These are phyloP conservation scores for Hypericum perforatum DNA, from an alignment of 345 rosid species.

Conservation along the genomic window DNA sequence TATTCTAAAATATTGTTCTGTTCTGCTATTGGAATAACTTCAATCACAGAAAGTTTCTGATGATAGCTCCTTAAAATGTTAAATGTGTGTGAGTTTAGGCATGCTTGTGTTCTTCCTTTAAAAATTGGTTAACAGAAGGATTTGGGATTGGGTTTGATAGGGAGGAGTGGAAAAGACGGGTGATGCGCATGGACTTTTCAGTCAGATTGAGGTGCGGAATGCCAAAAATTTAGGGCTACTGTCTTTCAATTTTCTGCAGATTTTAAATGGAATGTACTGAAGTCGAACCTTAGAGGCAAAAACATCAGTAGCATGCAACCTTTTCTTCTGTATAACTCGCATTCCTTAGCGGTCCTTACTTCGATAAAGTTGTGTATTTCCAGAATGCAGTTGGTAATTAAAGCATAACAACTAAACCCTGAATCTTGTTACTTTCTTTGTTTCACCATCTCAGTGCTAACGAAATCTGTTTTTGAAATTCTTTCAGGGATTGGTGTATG, in stretches of 20 bases:
- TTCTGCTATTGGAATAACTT: constrained; percentile 15
- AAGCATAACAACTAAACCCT: too few relatives aligned
- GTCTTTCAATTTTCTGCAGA: constrained; percentile 22
- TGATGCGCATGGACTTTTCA: constrained; percentile 63
- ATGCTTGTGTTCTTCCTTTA: constrained; percentile 11
- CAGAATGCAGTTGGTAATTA: too few relatives aligned
- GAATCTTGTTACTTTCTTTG: too few relatives aligned
- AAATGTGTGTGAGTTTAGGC: constrained; percentile 6
- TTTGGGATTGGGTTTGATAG: constrained; percentile 61
- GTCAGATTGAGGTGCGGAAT: constrained; percentile 62
- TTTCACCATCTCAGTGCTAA: too few relatives aligned
- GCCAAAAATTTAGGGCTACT: constrained; percentile 63
- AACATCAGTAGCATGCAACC: too few relatives aligned
- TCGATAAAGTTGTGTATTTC: too few relatives aligned
- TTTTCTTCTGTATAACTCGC: too few relatives aligned
- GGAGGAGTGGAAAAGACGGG: constrained; percentile 84
- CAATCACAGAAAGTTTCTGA: constrained; percentile 1
- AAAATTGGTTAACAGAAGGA: constrained; percentile 32
- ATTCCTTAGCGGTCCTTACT: too few relatives aligned
- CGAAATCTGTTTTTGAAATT: too few relatives aligned
- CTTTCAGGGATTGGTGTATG: too few relatives aligned
- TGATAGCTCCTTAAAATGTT: background rate
- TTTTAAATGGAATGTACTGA: background rate
- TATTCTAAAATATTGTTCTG: constrained; percentile 12
- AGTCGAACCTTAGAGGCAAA: background rate